Base-by-base conservation (phyloP, 257 asterid species). In the Jaltomata sinuosa region DNA sequence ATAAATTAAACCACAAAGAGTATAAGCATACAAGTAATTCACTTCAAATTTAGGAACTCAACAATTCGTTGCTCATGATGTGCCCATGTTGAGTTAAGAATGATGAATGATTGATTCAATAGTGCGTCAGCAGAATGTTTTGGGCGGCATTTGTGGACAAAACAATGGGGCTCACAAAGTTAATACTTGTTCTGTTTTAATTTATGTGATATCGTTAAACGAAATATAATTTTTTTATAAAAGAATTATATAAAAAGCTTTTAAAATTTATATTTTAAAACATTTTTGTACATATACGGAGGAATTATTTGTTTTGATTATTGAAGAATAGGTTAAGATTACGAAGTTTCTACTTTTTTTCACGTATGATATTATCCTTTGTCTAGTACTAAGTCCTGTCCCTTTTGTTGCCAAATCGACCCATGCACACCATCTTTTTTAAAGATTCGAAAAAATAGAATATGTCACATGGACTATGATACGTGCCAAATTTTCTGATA, bases 71-170 rank as follows among this genome's bases (percentile, higher is more conserved):
- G 8, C 45, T 8, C 25, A 65, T 19, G 50, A 29, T 34, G 16
- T 68, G 40, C 14, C 49, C 47, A 32, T 67, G 61, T 27, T 47
- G 61, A 25, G 42, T 47, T 27, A 25, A 38, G 59, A 27, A 47
- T 45, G 42, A 47, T 47, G 61, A 76, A 15, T 74, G n/a, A 76
- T 45, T 76, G 81, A 16, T 74, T 6, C 57, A 76, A 25, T 47
- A 6, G 3, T 76, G 61, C 22, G 81, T 76, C 81, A 76, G 61
- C 81, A 76, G 81, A 76, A 76, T 76, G 61, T 76, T 47, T 27
- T 47, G 81, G 61, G 61, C 61, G 61, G 81, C 81, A 47, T 47
- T 15, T 47, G 10, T 47, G 18, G 81, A 76, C 81, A 76, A 76
- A 72, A 8, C 81, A 45, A 76, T 3, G 59, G 38, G 59, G 32